Evolutionary conservation across 495 filamentous ascomycete species (phyloP), one percentile per base, ranked within the genome.

Genomic region (Penicillium pancosmium): DNA sequence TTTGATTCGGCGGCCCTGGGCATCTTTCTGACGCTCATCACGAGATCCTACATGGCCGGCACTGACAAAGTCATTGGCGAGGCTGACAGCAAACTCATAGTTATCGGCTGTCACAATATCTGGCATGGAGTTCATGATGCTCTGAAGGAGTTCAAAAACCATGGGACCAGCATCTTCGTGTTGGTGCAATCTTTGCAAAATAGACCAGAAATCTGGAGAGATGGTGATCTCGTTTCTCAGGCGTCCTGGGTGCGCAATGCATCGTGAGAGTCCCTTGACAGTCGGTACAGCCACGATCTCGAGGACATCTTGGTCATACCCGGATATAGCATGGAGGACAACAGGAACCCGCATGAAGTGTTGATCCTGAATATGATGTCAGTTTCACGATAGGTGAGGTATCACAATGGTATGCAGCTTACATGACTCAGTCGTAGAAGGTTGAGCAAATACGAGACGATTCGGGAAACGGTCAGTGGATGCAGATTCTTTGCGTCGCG

Each of bases 121-220:
- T 15, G 87, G 86, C 18, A 80, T 75, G 3, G 84, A 81, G 15
- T 86, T 81, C 10, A 88, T 82, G 53, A 93, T 86, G 33, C 78
- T 80, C 65, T 92, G 86, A 2, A 97, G 80, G 11, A 98, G 86
- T 38, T 89, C 85, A 69, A 97, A 97, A 6, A 96, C 92, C 12
- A 85, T 80, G 0, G 87, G 80, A 23, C 91, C 87, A 1, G 88
- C 86, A 43, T 91, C 87, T 13, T 82, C 67, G 47, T 88, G 80
- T 9, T 76, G 75, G 38, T 90, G 84, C 35, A 99, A 78, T 10
- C 85, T 85, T 59, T 90, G 84, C 36, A 99, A 77, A 41, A 97
- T 92, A 15, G 91, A 88, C 94, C 94, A 99, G 73, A 99, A 97
- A 64, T 99, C 95, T 1, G 94, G 94, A 25, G 93, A 97, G 18